Conservation (phyloP, 768 basidiomycete species). For the Lactarius trivialis region DNA sequence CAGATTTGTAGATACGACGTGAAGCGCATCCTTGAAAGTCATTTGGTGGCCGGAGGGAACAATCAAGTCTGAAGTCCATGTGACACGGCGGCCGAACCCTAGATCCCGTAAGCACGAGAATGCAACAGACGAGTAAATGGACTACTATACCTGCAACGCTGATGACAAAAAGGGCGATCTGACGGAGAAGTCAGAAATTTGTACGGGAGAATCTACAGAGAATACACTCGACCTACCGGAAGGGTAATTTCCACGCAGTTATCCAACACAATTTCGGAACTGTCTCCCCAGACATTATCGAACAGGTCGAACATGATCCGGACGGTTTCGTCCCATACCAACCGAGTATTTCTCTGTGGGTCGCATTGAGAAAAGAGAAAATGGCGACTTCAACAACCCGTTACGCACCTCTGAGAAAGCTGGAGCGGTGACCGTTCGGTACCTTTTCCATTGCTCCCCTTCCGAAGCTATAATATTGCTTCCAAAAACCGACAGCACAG, state of each 20-base stretch:
- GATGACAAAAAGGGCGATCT: slow-evolving; percentile 54
- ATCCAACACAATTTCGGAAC: too few species aligned
- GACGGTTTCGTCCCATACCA: slow-evolving; percentile 37
- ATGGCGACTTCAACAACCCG: not conserved
- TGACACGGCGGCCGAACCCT: slow-evolving; percentile 45
- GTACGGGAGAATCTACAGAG: too few species aligned
- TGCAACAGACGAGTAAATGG: not conserved
- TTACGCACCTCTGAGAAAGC: slow-evolving; percentile 52
- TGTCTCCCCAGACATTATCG: slow-evolving; percentile 42
- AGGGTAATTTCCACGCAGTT: slow-evolving; percentile 48
- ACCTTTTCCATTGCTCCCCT: slow-evolving; percentile 59
- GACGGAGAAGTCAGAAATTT: not conserved
- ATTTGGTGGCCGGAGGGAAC: slow-evolving; percentile 40
- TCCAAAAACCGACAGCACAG: slow-evolving; percentile 46
- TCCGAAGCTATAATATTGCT: slow-evolving; percentile 59
- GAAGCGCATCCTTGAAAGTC: slow-evolving; percentile 45
- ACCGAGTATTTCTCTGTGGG: slow-evolving; percentile 32
- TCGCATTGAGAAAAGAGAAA: not conserved
- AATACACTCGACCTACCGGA: slow-evolving; percentile 37
- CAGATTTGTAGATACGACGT: slow-evolving; percentile 36
- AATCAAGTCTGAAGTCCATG: slow-evolving; percentile 41
- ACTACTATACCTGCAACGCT: slow-evolving; percentile 41
- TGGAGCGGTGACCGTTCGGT: slow-evolving; percentile 56
- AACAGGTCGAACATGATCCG: slow-evolving; percentile 29
- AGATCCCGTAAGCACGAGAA: not conserved